Evolutionary conservation across 441 rosid species (phyloP).

Genomic region (Populus hybrid): DNA sequence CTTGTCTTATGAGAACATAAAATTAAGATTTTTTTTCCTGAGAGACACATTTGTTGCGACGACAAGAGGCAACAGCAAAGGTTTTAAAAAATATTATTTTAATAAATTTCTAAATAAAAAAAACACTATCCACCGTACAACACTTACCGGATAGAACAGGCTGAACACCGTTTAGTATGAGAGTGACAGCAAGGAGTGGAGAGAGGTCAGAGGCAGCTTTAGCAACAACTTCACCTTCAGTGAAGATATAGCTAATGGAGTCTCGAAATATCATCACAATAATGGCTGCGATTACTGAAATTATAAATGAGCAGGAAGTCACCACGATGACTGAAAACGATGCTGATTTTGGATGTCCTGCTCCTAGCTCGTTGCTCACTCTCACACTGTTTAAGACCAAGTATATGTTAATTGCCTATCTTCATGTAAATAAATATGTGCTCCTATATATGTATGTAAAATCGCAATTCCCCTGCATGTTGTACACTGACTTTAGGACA

Average conservation of each 20-base stretch:
- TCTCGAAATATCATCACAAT: constrained; percentile 37
- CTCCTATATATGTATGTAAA: no score
- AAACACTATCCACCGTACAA: neutral
- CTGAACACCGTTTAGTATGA: constrained; percentile 54
- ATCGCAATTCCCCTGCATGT: no score
- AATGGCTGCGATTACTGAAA: constrained; percentile 34
- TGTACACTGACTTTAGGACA: no score
- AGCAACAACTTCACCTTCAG: constrained; percentile 46
- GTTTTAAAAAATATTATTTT: no score
- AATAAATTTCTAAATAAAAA: no score
- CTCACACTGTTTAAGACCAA: constrained; percentile 34
- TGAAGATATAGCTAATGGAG: constrained; percentile 52
- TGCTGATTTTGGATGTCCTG: constrained; percentile 43
- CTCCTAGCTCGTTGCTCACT: constrained; percentile 48
- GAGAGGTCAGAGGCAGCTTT: constrained; percentile 23
- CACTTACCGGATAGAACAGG: constrained; percentile 56
- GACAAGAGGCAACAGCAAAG: no score
- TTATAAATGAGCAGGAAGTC: constrained; percentile 27
- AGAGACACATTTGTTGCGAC: no score
- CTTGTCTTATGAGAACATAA: no score
- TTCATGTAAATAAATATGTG: no score
- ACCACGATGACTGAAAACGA: constrained; percentile 28
- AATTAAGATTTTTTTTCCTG: no score
- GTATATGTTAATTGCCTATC: neutral
- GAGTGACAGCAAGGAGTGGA: constrained; percentile 42